phyloP scores from a whole-genome alignment of 208 protist genomes.

The Trypanosoma melophagium region DNA sequence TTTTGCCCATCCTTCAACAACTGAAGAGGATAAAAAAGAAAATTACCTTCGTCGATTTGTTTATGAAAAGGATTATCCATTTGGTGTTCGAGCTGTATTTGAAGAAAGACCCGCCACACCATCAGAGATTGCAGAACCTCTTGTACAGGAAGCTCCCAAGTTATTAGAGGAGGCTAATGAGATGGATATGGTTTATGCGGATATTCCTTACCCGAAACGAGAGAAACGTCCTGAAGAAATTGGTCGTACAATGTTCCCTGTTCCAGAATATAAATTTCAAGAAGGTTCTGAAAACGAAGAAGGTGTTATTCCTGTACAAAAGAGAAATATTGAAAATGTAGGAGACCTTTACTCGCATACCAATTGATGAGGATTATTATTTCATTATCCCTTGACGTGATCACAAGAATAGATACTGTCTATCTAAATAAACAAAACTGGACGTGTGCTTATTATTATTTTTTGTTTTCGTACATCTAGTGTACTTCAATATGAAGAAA shows the following conservation, averaged over 20 bases:
- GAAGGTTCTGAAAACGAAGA: constrained; percentile 72
- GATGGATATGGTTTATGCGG: constrained; percentile 77
- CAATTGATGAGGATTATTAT: constrained; percentile 11
- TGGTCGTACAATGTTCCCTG: constrained; percentile 51
- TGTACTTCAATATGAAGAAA: too few relatives aligned
- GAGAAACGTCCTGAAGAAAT: constrained; percentile 33
- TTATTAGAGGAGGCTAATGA: constrained; percentile 83
- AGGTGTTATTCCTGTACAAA: constrained; percentile 58
- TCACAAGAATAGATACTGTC: too few relatives aligned
- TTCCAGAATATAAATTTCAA: constrained; percentile 67
- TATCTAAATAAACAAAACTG: too few relatives aligned
- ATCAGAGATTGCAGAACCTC: constrained; percentile 38
- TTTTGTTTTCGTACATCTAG: too few relatives aligned
- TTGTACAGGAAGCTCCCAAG: constrained; percentile 54
- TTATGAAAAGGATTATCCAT: constrained; percentile 86
- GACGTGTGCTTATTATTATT: too few relatives aligned
- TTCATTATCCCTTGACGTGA: too few relatives aligned
- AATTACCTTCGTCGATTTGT: constrained; percentile 77
- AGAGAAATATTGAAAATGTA: constrained; percentile 41
- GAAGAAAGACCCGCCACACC: constrained; percentile 65
- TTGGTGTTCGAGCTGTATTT: constrained; percentile 83
- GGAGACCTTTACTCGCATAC: constrained; percentile 32
- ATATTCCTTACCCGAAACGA: constrained; percentile 62
- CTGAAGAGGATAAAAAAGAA: constrained; percentile 53
- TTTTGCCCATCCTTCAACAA: constrained; percentile 64